Conservation (phyloP, 2,329 filamentous ascomycete genomes). For the Acarospora socialis region DNA sequence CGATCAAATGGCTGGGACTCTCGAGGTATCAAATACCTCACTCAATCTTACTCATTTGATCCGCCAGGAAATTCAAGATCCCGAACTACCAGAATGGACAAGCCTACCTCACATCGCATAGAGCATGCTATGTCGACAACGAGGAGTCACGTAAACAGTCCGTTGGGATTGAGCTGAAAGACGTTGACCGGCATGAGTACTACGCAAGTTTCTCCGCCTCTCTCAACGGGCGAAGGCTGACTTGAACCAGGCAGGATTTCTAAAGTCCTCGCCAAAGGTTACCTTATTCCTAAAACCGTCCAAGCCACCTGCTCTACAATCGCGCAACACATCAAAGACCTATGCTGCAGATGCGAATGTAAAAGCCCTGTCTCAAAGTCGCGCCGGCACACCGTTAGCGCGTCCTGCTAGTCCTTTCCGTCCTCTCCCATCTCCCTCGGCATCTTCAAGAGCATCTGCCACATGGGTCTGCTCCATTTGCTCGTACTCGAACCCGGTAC, state of each 20-base stretch:
- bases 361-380: conserved; percentile 35
- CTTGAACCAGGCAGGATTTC: conserved; percentile 57
- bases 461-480: conserved; percentile 97
- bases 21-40: too few relatives aligned
- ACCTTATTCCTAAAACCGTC: conserved; percentile 70
- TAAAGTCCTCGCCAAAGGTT: conserved; percentile 90
- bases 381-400: conserved; percentile 33
- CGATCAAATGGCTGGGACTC: too few relatives aligned
- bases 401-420: conserved; percentile 31
- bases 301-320: conserved; percentile 39
- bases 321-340: conserved; percentile 25
- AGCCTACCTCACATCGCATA: conserved; percentile 90
- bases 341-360: too few relatives aligned
- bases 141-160: conserved; percentile 73
- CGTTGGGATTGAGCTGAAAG: conserved; percentile 71
- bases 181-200: conserved; percentile 81
- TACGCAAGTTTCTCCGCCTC: conserved; percentile 43
- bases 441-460: conserved; percentile 33
- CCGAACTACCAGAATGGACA: conserved; percentile 89
- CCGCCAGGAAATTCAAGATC: conserved; percentile 76
- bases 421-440: conserved; percentile 16
- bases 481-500: conserved; percentile 83
- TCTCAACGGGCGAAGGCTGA: conserved; percentile 9
- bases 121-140: conserved; percentile 88
- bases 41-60: conserved; percentile 14